Conservation (phyloP, 192 early-diverging fungal species). For the Oehlia diaphana region DNA sequence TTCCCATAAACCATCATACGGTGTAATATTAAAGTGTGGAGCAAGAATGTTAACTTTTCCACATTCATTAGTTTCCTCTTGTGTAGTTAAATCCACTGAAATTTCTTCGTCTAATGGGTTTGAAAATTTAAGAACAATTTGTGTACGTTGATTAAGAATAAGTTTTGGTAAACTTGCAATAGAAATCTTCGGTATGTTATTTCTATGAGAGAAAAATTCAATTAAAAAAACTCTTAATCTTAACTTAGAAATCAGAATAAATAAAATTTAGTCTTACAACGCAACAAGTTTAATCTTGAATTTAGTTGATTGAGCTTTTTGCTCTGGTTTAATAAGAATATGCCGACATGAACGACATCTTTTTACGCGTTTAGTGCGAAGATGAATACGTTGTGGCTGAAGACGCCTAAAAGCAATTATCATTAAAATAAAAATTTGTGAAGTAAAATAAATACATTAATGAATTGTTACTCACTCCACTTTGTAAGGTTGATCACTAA, state of each 20-base stretch:
- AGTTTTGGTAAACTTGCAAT: conserved; percentile 48
- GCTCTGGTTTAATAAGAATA: conserved; percentile 89
- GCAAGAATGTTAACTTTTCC: conserved; percentile 58
- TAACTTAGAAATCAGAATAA: background rate
- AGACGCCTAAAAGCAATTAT: conserved; percentile 42
- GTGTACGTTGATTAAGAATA: conserved; percentile 42
- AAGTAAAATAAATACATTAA: conserved; percentile 22
- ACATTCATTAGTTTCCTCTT: conserved; percentile 34
- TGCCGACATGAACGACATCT: conserved; percentile 86
- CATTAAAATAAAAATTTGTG: background rate
- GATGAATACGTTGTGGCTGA: conserved; percentile 80
- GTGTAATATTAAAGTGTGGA: conserved; percentile 64
- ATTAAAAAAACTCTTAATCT: background rate
- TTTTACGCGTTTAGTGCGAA: conserved; percentile 84
- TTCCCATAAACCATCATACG: conserved; percentile 80
- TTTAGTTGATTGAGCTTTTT: conserved; percentile 81
- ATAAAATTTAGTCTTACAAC: conserved; percentile 48
- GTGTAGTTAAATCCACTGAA: conserved; percentile 55
- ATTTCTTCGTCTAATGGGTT: conserved; percentile 81
- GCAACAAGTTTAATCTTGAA: conserved; percentile 92
- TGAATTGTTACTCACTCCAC: conserved; percentile 32
- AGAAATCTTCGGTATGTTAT: conserved; percentile 79
- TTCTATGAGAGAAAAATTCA: conserved; percentile 36
- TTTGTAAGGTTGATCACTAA: conserved; percentile 63
- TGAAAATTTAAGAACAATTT: conserved; percentile 70